phyloP scores from a whole-genome alignment of 148 eudicot species.

The Rhododendron ovatum region DNA sequence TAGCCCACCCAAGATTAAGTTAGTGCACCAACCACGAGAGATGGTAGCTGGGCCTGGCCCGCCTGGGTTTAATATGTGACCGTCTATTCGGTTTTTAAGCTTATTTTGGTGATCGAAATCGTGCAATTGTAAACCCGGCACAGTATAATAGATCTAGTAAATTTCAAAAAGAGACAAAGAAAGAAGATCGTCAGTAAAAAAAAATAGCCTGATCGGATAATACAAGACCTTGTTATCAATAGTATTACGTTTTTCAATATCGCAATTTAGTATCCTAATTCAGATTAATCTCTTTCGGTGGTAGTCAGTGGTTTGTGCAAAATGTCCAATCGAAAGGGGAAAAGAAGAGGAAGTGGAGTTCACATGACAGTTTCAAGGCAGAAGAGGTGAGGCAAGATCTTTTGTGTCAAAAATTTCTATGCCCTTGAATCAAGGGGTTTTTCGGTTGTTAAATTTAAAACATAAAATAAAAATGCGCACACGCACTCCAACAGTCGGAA shows the following conservation, averaged over 20 bases:
- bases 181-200: neutral
- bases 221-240: neutral
- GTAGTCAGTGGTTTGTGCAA: neutral
- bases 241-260: too few relatives aligned
- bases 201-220: neutral
- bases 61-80: neutral
- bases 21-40: neutral
- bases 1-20: neutral
- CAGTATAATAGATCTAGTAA: too few relatives aligned
- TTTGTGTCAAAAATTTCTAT: rapidly evolving
- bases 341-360: neutral
- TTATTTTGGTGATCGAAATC: neutral
- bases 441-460: too few relatives aligned
- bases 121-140: too few relatives aligned
- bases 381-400: too few relatives aligned
- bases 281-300: neutral
- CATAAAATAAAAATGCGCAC: too few relatives aligned
- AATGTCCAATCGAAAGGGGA: too few relatives aligned
- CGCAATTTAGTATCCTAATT: too few relatives aligned
- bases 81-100: neutral
- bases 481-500: too few relatives aligned
- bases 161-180: too few relatives aligned
- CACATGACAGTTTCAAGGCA: neutral
- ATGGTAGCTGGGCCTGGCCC: neutral
- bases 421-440: too few relatives aligned